Base-by-base conservation (phyloP, 208 protist species). In the Acanthamoeba lenticulata region DNA sequence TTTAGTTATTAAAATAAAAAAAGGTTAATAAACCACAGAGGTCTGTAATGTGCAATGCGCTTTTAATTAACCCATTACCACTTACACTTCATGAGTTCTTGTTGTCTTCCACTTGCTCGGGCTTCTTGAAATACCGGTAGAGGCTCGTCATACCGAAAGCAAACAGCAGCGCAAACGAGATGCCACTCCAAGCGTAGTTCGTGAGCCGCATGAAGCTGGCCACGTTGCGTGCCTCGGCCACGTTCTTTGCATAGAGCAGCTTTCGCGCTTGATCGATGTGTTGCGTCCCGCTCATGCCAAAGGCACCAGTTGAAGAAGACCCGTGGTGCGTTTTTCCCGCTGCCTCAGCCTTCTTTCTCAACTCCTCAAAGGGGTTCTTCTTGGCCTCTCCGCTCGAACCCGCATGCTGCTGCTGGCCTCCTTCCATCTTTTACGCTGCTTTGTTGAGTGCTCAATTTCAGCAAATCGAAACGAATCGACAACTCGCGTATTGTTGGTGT, bases 141-240 rank as follows among this genome's bases (percentile, higher is more conserved):
- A n/a, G n/a, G n/a, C n/a, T n/a, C n/a, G n/a, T n/a, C n/a, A n/a
- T n/a, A n/a, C n/a, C n/a, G n/a, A n/a, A n/a, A n/a, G n/a, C n/a
- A n/a, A n/a, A n/a, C n/a, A n/a, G 24, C 7, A 55, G n/a, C 6
- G 81, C 81, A n/a, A 89, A 89, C 47, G 81, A 55, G 81, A 89
- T 89, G 81, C 81, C 81, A 29, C 81, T 89, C 81, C 81, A 89
- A 3, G 81, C 81, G 52, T 89, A 89, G 47, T 89, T 55, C 21
- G 81, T 89, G 29, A 89, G 29, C 9, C 81, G 44, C 45, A 89
- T 34, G n/a, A 89, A 89, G 81, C 81, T 89, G 36, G 81, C 81
- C 47, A 89, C 81, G 44, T 89, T 89, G 44, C 52, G 44, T 19
- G 81, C 81, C 36, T 89, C 81, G 11, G 44, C 15, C 27, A 40